phyloP scores from a whole-genome alignment of 2,329 filamentous ascomycete genomes.

The Monosporascus sp. region DNA sequence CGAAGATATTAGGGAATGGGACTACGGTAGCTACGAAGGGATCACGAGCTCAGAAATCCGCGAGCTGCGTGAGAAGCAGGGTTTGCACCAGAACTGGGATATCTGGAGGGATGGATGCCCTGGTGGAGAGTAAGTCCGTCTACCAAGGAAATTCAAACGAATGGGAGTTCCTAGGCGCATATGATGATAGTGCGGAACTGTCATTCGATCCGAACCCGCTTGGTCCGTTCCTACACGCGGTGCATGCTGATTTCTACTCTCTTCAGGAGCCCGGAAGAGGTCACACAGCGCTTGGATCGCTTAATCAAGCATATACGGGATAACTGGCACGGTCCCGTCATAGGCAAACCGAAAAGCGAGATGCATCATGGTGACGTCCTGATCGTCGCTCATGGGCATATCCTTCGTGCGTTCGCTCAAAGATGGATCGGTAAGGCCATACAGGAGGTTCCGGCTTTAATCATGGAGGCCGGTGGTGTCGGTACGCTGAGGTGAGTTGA shows the following conservation, averaged over 20 bases:
- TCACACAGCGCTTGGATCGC: slow-evolving; percentile 66
- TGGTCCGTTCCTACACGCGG: background rate
- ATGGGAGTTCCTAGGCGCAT: no score
- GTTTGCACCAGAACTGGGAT: slow-evolving; percentile 62
- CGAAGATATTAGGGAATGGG: slow-evolving; percentile 75
- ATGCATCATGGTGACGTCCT: slow-evolving; percentile 59
- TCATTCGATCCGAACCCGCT: background rate
- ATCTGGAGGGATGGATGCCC: slow-evolving; percentile 89
- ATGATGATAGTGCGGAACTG: no score
- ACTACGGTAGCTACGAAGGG: slow-evolving; percentile 84
- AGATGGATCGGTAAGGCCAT: slow-evolving; percentile 74
- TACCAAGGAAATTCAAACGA: no score
- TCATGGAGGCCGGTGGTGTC: slow-evolving; percentile 85
- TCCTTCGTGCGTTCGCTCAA: slow-evolving; percentile 81
- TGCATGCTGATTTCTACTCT: background rate
- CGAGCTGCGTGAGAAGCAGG: slow-evolving; percentile 49
- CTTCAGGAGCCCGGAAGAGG: slow-evolving; percentile 61
- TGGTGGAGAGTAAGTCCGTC: slow-evolving; percentile 65
- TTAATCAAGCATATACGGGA: slow-evolving; percentile 71
- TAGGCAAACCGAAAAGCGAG: slow-evolving; percentile 46
- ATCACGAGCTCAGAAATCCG: slow-evolving; percentile 68
- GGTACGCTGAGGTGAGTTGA: slow-evolving; percentile 64
- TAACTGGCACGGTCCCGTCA: slow-evolving; percentile 57
- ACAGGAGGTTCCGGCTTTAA: slow-evolving; percentile 68
- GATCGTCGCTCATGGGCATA: slow-evolving; percentile 86